A percentile compares a stretch with the other conserved stretches of the same genome.
Conservation (phyloP, 176 grass and related monocot species). For the Musa beccarii region DNA sequence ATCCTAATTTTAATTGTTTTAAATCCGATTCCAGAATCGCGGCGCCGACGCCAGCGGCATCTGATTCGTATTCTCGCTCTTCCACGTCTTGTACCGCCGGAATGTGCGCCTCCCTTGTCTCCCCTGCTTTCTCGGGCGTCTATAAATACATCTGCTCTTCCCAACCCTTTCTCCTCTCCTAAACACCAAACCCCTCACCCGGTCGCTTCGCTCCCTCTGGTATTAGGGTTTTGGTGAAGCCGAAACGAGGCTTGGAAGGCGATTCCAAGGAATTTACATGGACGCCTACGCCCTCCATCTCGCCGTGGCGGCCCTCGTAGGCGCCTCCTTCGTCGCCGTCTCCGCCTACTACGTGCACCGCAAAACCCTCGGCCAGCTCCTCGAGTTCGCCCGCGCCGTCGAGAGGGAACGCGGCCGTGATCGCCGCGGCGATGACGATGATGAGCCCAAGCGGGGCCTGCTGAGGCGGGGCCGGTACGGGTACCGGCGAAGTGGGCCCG, state of each 20-base stretch:
- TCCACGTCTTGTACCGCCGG: neutral
- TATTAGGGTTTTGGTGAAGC: too few species aligned
- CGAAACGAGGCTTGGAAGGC: too few species aligned
- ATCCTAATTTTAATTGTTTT: too few species aligned
- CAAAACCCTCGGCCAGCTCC: conserved; percentile 64
- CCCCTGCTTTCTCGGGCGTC: neutral
- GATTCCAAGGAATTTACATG: conserved; percentile 24
- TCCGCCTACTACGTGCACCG: conserved; percentile 95
- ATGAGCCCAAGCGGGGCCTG: conserved; percentile 9
- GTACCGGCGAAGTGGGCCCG: neutral
- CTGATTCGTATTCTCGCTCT: too few species aligned
- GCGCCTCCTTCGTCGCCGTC: conserved; percentile 73
- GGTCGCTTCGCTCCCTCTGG: too few species aligned
- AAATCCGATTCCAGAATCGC: too few species aligned
- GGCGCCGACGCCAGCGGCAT: too few species aligned
- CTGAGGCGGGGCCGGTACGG: conserved; percentile 5
- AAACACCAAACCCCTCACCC: neutral
- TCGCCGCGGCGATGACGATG: neutral
- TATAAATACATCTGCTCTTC: neutral
- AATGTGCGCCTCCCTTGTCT: neutral
- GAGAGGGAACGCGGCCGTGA: conserved; percentile 44
- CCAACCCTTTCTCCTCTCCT: neutral
- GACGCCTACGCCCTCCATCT: conserved; percentile 69
- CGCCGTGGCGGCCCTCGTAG: conserved; percentile 69
- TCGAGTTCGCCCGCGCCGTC: conserved; percentile 62